phyloP scores from a whole-genome alignment of 805 yeast genomes.

The Saturnispora mendoncae region DNA sequence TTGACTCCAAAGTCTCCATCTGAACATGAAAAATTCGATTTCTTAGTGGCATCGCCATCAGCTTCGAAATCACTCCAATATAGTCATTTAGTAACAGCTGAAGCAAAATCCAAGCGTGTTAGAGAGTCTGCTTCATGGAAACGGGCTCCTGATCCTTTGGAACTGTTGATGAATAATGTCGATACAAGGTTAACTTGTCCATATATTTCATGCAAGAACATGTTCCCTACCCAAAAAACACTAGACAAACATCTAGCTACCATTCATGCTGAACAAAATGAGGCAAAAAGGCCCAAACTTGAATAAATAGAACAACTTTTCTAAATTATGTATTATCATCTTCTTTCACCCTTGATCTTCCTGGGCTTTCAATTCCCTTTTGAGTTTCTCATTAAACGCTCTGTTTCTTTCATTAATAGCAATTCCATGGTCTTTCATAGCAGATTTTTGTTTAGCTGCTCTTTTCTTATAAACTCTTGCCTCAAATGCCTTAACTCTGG shows the following conservation, averaged over 20 bases:
- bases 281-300: neutral
- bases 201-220: conserved; percentile 41
- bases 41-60: neutral
- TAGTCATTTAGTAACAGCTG: neutral
- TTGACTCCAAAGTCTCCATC: neutral
- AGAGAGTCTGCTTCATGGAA: conserved; percentile 5
- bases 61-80: neutral
- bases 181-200: conserved; percentile 37
- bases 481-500: conserved; percentile 29
- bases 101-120: neutral
- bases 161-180: conserved; percentile 32
- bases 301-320: too few relatives aligned
- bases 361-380: conserved; percentile 30
- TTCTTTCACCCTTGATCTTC: neutral
- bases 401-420: conserved; percentile 64
- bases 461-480: conserved; percentile 32
- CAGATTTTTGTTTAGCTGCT: conserved; percentile 19
- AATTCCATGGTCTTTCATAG: conserved; percentile 29
- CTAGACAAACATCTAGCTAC: conserved; percentile 36
- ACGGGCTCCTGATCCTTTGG: conserved; percentile 15
- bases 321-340: neutral
- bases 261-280: neutral
- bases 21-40: neutral
- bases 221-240: conserved; percentile 43
- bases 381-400: conserved; percentile 62